Conservation (phyloP, 2,329 filamentous ascomycete genomes). For the Trichoderma lentiforme region DNA sequence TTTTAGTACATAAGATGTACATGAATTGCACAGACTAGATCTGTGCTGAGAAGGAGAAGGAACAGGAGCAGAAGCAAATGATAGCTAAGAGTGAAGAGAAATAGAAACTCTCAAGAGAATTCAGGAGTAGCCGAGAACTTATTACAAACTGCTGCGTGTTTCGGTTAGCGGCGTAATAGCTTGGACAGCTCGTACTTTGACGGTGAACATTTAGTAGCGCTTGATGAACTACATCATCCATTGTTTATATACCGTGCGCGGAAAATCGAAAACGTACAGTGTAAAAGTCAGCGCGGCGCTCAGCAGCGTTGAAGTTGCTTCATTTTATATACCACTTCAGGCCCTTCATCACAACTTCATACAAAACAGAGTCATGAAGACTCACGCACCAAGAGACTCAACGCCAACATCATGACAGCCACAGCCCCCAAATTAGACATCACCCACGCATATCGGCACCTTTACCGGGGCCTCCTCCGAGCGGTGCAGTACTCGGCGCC, state of each 20-base stretch:
- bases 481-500: slow-evolving; percentile 71
- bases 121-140: background rate
- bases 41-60: background rate
- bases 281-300: background rate
- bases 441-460: slow-evolving; percentile 63
- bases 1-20: slow-evolving; percentile 4
- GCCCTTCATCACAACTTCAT: background rate
- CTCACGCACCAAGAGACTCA: background rate
- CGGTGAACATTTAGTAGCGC: background rate
- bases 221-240: background rate
- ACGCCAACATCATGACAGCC: background rate
- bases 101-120: background rate
- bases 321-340: background rate
- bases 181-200: background rate
- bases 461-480: slow-evolving; percentile 64
- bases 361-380: background rate
- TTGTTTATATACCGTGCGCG: background rate
- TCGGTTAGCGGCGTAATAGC: background rate
- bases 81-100: background rate
- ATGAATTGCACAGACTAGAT: background rate
- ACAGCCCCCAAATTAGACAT: slow-evolving; percentile 41
- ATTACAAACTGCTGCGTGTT: background rate
- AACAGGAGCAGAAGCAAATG: background rate
- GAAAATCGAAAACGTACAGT: background rate
- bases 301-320: background rate